Evolutionary conservation across 1,139 yeast species (phyloP), one percentile per base, ranked within the genome.

Genomic region (Tardiomyces depauwii): DNA sequence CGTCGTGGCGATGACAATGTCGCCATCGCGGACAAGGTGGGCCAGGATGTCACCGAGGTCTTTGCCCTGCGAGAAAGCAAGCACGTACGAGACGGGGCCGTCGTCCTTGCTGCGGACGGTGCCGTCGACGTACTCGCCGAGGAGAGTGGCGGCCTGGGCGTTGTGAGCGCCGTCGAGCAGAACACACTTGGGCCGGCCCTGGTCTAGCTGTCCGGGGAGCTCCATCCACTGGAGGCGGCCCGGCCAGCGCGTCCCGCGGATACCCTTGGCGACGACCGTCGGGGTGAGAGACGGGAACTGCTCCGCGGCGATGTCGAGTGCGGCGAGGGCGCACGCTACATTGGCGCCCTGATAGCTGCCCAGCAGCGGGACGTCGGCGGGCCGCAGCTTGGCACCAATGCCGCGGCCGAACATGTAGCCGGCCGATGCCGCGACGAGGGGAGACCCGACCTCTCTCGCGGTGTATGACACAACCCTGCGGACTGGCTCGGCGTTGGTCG

Each of bases 81-180:
- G 65, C 0, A 89, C 70, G 59, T 80, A 85, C 0, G 80, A 72
- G 3, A 83, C 55, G 0, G 77, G 75, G 9, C 60, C 51, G 1
- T 60, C 55, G 2, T 54, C 51, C 44, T 49, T 38, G 46, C 49
- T 43, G 30, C 64, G 48, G 48, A 61, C 52, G 27, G 6, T 28
- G 33, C 32, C 16, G 9, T 63, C 56, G 1, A 80, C 58, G 53
- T 67, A 78, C 41, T 66, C 65, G 0, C 72, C 74, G 38, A 91
- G 67, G 55, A 82, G 87, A 23, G 67, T 63, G 0, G 96, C 94
- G 0, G 96, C 95, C 52, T 81, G 79, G 18, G 78, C 79, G 59
- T 91, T 91, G 61, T 91, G 98, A 0, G 97, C 97, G 1, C 98
- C 98, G 63, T 91, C 98, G 1, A 88, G 55, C 7, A 87, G 62